These are phyloP conservation scores for Pascua sp. DNA, from an alignment of 1,284 basidiomycete genomes.

Conservation along the genomic window DNA sequence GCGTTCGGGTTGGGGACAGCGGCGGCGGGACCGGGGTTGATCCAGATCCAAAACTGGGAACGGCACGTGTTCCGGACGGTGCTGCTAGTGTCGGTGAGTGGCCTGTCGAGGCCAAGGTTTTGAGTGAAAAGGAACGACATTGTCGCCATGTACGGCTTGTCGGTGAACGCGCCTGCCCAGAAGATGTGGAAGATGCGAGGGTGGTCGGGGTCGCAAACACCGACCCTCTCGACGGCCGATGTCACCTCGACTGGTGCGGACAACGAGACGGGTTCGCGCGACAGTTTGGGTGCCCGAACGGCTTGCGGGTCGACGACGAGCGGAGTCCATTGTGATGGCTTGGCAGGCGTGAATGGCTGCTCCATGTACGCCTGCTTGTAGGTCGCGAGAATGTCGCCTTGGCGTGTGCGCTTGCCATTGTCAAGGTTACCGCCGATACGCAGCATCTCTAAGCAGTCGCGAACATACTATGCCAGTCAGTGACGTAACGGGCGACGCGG, in stretches of 20 bases:
- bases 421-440: constrained; percentile 65
- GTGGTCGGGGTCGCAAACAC: constrained; percentile 64
- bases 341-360: constrained; percentile 3
- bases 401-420: constrained; percentile 58
- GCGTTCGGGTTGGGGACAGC: constrained; percentile 69
- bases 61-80: constrained; percentile 55
- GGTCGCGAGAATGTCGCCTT: constrained; percentile 57
- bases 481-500: neutral
- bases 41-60: constrained; percentile 83
- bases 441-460: constrained; percentile 71
- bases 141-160: constrained; percentile 75
- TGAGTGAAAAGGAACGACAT: constrained; percentile 77
- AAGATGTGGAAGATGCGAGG: constrained; percentile 79
- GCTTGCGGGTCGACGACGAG: constrained; percentile 13
- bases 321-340: constrained; percentile 8
- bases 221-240: constrained; percentile 39
- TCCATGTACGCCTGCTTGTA: constrained; percentile 62
- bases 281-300: constrained; percentile 24
- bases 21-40: constrained; percentile 66
- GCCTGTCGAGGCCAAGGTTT: constrained; percentile 65
- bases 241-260: constrained; percentile 29
- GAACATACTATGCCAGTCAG: constrained; percentile 58
- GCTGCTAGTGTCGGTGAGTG: constrained; percentile 25
- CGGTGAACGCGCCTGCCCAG: constrained; percentile 78
- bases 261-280: constrained; percentile 37